A percentile compares a stretch with the other conserved stretches of the same genome.
Conservation (phyloP, 2,329 filamentous ascomycete species). For the Truncatella angustata region DNA sequence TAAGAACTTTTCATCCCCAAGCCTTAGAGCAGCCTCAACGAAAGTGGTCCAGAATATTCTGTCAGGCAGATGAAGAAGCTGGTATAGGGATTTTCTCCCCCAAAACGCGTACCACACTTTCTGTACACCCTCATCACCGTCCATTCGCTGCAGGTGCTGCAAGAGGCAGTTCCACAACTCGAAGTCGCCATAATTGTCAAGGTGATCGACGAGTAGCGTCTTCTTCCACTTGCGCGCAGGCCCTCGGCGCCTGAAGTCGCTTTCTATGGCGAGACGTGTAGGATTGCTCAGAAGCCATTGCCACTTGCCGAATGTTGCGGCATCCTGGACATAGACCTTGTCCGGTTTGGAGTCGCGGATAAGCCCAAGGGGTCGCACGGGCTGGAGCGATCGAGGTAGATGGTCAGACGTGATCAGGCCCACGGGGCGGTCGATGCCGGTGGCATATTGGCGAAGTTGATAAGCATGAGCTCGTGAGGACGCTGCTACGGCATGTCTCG, state of each 20-base stretch:
- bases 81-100: constrained; percentile 28
- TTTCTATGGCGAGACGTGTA: constrained; percentile 25
- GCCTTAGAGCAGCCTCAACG: constrained; percentile 29
- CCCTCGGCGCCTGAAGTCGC: constrained; percentile 27
- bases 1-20: constrained; percentile 29
- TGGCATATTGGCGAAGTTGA: background rate
- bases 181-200: constrained; percentile 24
- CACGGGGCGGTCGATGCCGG: background rate
- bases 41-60: constrained; percentile 29
- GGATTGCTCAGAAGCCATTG: constrained; percentile 21
- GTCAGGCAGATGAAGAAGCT: constrained; percentile 22
- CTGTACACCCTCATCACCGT: constrained; percentile 24
- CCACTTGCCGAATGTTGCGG: constrained; percentile 25
- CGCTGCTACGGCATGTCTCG: no score
- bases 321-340: constrained; percentile 17
- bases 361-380: background rate
- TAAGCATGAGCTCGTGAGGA: background rate
- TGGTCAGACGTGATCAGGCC: background rate
- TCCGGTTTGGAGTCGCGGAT: constrained; percentile 3
- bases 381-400: background rate
- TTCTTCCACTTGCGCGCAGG: constrained; percentile 19
- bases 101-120: constrained; percentile 30
- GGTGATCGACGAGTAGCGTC: constrained; percentile 24
- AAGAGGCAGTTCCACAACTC: constrained; percentile 28
- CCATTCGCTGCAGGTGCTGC: constrained; percentile 28